A percentile compares a stretch with the other conserved stretches of the same genome.
Evolutionary conservation across 192 early-diverging fungal species (phyloP).

Genomic region (Lobosporangium transversale): DNA sequence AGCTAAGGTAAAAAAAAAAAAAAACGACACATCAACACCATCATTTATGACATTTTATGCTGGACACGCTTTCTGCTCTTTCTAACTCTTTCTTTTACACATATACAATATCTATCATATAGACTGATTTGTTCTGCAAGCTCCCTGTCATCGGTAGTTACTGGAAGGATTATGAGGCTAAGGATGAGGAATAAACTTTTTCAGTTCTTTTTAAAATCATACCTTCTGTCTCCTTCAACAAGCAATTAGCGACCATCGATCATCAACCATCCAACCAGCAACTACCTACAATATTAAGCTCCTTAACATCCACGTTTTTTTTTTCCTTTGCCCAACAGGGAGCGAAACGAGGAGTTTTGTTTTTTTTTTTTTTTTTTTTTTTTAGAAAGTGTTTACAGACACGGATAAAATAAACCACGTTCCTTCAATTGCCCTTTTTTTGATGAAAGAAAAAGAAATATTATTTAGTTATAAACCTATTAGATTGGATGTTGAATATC

Average conservation of each 20-base stretch:
- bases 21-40: no score
- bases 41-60: no score
- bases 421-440: no score
- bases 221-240: neutral
- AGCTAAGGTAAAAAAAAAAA: conserved; percentile 31
- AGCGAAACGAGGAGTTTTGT: no score
- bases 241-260: neutral
- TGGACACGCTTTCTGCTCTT: no score
- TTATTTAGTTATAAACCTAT: no score
- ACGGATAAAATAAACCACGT: no score
- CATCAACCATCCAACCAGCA: neutral
- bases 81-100: conserved; percentile 9
- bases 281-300: neutral
- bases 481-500: no score
- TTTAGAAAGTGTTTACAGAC: no score
- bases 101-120: neutral
- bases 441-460: no score
- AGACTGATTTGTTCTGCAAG: conserved; percentile 54
- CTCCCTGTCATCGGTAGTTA: conserved; percentile 47
- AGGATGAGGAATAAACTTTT: conserved; percentile 52
- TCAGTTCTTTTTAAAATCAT: neutral
- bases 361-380: no score
- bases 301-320: neutral
- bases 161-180: conserved; percentile 54
- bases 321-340: no score